A percentile compares a stretch with the other conserved stretches of the same genome.
Conservation (phyloP, 345 rosid genomes). For the Eucalyptus tenuipes region DNA sequence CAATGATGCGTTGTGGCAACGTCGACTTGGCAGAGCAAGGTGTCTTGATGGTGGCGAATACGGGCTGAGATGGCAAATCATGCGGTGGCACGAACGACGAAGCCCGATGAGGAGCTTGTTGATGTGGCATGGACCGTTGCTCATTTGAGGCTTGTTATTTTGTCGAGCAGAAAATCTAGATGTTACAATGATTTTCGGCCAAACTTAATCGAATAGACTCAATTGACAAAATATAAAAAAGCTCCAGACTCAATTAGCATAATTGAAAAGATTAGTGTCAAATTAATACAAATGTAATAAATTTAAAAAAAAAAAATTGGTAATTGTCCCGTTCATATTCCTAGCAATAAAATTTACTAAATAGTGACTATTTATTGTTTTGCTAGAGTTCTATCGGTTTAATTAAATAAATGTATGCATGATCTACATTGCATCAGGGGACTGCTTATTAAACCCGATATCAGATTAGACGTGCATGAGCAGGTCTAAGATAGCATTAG, state of each 20-base stretch:
- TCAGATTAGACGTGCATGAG: background rate
- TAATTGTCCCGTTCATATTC: background rate
- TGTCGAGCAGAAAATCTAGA: accelerated
- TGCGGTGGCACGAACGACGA: accelerated
- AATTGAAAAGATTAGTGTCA: too few species aligned
- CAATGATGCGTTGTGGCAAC: too few species aligned
- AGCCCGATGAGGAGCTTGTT: too few species aligned
- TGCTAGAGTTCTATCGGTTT: background rate
- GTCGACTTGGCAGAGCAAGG: too few species aligned
- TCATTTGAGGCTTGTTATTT: too few species aligned
- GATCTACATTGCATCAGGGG: background rate
- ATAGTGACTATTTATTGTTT: background rate
- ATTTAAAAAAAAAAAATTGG: accelerated
- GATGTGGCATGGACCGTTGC: accelerated
- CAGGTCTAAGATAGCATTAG: background rate
- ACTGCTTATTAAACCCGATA: background rate
- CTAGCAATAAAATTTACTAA: background rate
- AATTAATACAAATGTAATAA: too few species aligned
- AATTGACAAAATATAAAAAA: too few species aligned
- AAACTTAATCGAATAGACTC: too few species aligned
- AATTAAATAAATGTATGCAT: background rate
- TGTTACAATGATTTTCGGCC: accelerated
- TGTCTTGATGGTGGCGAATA: too few species aligned
- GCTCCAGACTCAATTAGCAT: accelerated
- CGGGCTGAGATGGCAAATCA: too few species aligned